These are phyloP conservation scores for Fusarium tricinctum DNA, from an alignment of 2,329 filamentous ascomycete genomes.

Conservation along the genomic window DNA sequence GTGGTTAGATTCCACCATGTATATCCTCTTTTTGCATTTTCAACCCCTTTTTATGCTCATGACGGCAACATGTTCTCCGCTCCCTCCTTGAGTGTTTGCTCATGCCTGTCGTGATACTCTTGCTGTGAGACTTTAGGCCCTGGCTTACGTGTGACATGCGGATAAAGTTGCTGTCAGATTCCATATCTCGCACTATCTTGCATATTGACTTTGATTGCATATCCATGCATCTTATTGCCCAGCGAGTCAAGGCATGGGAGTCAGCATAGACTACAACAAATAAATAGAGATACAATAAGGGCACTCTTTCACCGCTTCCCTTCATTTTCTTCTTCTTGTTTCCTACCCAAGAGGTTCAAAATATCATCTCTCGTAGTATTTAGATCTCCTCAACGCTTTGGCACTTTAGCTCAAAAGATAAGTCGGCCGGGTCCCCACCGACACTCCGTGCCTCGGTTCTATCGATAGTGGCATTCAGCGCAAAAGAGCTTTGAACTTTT, in stretches of 20 bases:
- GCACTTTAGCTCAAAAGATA: background rate
- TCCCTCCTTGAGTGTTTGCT: too few relatives aligned
- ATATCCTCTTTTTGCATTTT: slow-evolving; percentile 3
- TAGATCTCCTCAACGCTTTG: slow-evolving; percentile 21
- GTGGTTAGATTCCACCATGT: slow-evolving; percentile 38
- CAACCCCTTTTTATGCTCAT: background rate
- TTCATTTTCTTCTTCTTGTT: background rate
- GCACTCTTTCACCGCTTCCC: background rate
- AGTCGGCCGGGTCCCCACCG: slow-evolving; percentile 29
- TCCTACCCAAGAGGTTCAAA: background rate
- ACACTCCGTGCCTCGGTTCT: slow-evolving; percentile 42
- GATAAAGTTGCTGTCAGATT: background rate
- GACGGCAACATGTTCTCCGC: background rate
- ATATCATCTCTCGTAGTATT: background rate
- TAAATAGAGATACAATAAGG: background rate
- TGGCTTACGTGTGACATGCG: slow-evolving; percentile 15
- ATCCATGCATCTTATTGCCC: background rate
- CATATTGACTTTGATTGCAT: background rate
- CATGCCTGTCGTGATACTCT: background rate
- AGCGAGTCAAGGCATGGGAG: background rate
- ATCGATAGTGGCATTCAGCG: slow-evolving; percentile 28
- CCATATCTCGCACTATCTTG: background rate
- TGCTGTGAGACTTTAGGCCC: too few relatives aligned
- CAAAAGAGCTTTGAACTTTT: slow-evolving; percentile 8
- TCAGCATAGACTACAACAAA: background rate